Evolutionary conservation across 2,329 filamentous ascomycete genomes (phyloP).

Genomic region (Trichoderma breve): DNA sequence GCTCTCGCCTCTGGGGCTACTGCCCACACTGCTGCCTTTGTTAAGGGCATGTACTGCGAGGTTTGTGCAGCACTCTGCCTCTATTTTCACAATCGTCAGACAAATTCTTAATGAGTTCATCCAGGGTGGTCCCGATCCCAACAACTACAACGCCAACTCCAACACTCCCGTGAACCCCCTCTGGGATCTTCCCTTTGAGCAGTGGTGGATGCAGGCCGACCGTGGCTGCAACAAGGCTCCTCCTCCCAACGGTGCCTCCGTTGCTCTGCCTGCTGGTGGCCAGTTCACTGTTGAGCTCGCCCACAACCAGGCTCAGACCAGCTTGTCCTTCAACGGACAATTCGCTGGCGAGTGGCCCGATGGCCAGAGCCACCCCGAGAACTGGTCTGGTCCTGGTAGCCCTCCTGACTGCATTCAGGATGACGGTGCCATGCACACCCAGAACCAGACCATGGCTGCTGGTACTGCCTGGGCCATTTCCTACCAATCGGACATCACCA

Average conservation of each 20-base stretch:
- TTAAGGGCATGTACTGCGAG: constrained; percentile 27
- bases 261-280: constrained; percentile 47
- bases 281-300: constrained; percentile 46
- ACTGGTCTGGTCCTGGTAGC: constrained; percentile 38
- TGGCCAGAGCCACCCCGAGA: constrained; percentile 40
- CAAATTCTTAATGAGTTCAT: background rate
- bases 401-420: constrained; percentile 32
- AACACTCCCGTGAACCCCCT: constrained; percentile 43
- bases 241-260: constrained; percentile 24
- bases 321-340: constrained; percentile 40
- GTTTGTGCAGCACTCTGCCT: background rate
- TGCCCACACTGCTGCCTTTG: constrained; percentile 24
- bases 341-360: constrained; percentile 43
- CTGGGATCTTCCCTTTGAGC: constrained; percentile 38
- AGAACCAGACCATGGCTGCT: constrained; percentile 39
- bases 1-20: constrained; percentile 20
- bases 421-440: constrained; percentile 44
- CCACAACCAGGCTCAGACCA: constrained; percentile 46
- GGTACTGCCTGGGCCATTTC: constrained; percentile 48
- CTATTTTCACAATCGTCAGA: background rate
- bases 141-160: constrained; percentile 39
- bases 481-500: constrained; percentile 41
- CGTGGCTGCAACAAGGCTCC: constrained; percentile 42
- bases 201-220: constrained; percentile 49
- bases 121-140: constrained; percentile 27